Percentiles rank a stretch among this genome's conserved stretches.
Conservation (phyloP, 306 rosid species). For the Prunus mira region DNA sequence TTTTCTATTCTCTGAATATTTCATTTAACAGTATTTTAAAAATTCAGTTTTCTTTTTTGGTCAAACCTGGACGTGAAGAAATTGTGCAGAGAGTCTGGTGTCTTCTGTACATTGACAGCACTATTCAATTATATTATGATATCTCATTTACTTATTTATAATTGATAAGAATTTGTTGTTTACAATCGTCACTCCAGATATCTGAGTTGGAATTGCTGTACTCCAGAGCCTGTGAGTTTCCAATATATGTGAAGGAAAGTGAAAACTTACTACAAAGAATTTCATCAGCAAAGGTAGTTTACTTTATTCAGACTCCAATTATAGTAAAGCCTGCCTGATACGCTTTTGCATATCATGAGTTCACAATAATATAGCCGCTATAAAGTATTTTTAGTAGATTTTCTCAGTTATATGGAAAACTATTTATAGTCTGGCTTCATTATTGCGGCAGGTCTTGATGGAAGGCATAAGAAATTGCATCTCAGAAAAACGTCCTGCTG, state of each 20-base stretch:
- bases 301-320: not conserved
- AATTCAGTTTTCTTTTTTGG: not conserved
- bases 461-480: conserved; percentile 56
- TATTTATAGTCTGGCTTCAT: conserved; percentile 24
- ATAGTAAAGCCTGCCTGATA: not conserved
- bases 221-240: conserved; percentile 61
- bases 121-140: conserved; percentile 14
- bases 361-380: not conserved
- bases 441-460: conserved; percentile 59
- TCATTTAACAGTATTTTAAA: not conserved
- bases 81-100: not conserved
- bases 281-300: conserved; percentile 57
- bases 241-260: conserved; percentile 56
- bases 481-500: conserved; percentile 43
- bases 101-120: conserved; percentile 10
- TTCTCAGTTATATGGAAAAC: conserved; percentile 3
- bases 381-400: conserved; percentile 3
- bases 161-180: conserved; percentile 24
- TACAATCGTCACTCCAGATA: conserved; percentile 47
- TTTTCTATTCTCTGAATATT: not conserved
- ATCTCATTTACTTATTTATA: conserved; percentile 32
- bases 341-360: not conserved
- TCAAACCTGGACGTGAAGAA: not conserved
- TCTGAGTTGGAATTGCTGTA: conserved; percentile 71
- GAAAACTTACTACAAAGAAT: conserved; percentile 51